Evolutionary conservation across 1,139 yeast genomes (phyloP).

Genomic region (Kurtzmaniella quercitrusa): DNA sequence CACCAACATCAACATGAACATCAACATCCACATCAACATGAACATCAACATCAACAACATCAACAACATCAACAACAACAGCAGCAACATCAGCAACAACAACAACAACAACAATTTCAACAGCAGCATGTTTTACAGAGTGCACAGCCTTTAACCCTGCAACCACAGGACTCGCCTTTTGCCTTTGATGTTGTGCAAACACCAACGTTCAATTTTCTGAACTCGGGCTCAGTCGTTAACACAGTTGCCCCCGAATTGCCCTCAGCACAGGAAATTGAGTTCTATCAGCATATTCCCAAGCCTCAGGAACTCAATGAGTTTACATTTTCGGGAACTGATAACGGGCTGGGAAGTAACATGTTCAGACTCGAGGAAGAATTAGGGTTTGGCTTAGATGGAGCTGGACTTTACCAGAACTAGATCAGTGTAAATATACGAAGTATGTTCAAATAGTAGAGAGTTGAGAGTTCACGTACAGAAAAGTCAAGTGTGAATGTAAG

Average conservation of each 20-base stretch:
- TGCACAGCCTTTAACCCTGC: neutral
- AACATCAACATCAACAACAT: conserved; percentile 6
- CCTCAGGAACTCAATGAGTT: conserved; percentile 46
- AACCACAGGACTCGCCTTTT: neutral
- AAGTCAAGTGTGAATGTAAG: too few relatives aligned
- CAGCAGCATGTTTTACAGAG: conserved; percentile 6
- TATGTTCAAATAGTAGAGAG: neutral
- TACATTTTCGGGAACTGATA: conserved; percentile 18
- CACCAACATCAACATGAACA: conserved; percentile 8
- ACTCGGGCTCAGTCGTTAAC: conserved; percentile 27
- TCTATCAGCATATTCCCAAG: conserved; percentile 39
- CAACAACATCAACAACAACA: conserved; percentile 9
- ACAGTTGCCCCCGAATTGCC: conserved; percentile 23
- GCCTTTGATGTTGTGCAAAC: conserved; percentile 6
- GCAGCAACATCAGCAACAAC: conserved; percentile 11
- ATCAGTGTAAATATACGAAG: neutral
- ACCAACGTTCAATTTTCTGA: conserved; percentile 9
- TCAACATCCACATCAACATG: conserved; percentile 3
- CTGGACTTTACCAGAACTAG: conserved; percentile 18
- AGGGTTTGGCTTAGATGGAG: conserved; percentile 46
- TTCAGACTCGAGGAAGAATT: conserved; percentile 43
- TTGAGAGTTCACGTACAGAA: too few relatives aligned
- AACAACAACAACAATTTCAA: conserved; percentile 9
- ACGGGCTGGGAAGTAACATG: conserved; percentile 11
- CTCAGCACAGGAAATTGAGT: conserved; percentile 22